phyloP scores from a whole-genome alignment of 257 asterid genomes.

The Nicotiana benthamiana region DNA sequence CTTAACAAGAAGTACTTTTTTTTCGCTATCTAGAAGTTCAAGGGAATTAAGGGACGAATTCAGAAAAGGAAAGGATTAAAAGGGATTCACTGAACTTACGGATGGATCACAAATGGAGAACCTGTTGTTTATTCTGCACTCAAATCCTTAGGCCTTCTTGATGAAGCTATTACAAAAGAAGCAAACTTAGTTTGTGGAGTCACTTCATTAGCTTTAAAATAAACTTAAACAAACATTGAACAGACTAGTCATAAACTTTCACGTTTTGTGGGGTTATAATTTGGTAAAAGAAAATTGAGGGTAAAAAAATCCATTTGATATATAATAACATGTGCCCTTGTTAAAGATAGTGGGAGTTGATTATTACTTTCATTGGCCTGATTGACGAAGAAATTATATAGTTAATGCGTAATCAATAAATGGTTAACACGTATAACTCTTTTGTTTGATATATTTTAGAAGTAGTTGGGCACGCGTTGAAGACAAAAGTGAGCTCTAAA shows the following conservation, averaged over 20 bases:
- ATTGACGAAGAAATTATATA: neutral
- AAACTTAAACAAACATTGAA: neutral
- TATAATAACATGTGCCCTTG: neutral
- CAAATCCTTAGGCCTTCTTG: neutral
- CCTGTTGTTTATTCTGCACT: neutral
- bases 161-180: neutral
- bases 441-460: neutral
- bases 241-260: neutral
- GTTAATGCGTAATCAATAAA: neutral
- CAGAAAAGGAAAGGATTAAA: neutral
- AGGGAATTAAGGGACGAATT: neutral
- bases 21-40: neutral
- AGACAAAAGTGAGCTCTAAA: neutral
- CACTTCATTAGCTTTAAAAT: neutral
- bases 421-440: neutral
- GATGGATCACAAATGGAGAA: neutral
- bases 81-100: neutral
- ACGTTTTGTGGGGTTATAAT: neutral
- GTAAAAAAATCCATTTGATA: neutral
- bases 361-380: neutral
- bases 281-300: neutral
- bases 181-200: neutral
- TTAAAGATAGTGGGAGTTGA: neutral
- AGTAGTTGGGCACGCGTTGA: neutral
- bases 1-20: too few species aligned